phyloP scores from a whole-genome alignment of 495 filamentous ascomycete genomes.

The Penicillium fimorum region DNA sequence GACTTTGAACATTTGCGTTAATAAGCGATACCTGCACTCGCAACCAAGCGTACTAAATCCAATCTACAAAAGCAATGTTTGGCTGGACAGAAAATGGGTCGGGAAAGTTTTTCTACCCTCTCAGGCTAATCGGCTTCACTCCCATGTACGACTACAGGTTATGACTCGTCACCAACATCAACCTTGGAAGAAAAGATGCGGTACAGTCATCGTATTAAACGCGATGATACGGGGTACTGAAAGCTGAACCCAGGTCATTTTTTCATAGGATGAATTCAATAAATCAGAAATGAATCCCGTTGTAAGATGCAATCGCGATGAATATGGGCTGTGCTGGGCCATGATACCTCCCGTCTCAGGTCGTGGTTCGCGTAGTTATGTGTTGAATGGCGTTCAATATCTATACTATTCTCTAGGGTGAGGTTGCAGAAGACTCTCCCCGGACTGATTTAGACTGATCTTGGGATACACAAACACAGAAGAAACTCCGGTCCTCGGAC shows the following conservation, averaged over 20 bases:
- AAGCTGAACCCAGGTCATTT: background rate
- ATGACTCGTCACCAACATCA: background rate
- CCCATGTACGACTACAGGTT: background rate
- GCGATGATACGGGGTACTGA: background rate
- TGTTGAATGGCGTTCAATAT: background rate
- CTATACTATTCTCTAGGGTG: background rate
- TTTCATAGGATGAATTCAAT: slow-evolving; percentile 1
- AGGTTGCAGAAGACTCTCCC: background rate
- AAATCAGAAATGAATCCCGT: background rate
- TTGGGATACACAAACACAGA: slow-evolving; percentile 4
- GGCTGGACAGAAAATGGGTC: background rate
- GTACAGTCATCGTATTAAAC: background rate
- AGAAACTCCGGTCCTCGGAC: background rate
- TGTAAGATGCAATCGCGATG: background rate
- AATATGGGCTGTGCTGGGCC: background rate
- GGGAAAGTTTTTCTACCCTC: background rate
- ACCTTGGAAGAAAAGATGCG: background rate
- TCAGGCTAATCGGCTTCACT: background rate
- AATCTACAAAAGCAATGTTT: background rate
- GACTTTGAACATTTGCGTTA: background rate
- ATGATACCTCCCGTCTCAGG: background rate
- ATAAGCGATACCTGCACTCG: background rate
- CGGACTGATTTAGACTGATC: background rate
- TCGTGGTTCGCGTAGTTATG: background rate
- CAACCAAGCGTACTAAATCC: background rate